Conservation (phyloP, 129 eudicot species). For the Pittosporum tobira region DNA sequence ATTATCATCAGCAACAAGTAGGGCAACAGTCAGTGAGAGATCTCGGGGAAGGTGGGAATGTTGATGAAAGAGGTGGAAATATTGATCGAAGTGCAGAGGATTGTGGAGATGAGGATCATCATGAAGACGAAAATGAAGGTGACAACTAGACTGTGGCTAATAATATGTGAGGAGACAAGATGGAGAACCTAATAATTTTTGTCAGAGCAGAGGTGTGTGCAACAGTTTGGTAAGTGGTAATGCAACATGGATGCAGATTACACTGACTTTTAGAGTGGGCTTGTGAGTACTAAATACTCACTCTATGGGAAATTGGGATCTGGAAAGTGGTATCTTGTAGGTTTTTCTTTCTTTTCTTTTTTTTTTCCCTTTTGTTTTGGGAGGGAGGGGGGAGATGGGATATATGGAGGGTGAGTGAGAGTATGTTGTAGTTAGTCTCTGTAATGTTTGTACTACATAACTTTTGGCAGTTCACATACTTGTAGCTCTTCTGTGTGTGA, state of each 20-base stretch:
- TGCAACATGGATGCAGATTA: neutral
- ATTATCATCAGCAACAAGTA: constrained; percentile 14
- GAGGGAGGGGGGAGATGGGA: too few relatives aligned
- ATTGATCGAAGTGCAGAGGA: constrained; percentile 14
- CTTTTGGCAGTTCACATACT: too few relatives aligned
- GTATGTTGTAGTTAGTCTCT: neutral
- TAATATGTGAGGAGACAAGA: constrained; percentile 18
- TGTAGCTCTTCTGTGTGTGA: too few relatives aligned
- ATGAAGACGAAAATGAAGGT: constrained; percentile 11
- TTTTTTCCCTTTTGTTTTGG: too few relatives aligned
- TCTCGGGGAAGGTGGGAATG: constrained; percentile 13
- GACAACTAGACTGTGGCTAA: constrained; percentile 22
- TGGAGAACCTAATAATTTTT: neutral
- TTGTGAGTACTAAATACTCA: neutral
- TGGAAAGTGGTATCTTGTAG: neutral
- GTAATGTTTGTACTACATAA: too few relatives aligned
- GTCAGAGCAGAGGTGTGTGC: constrained; percentile 12
- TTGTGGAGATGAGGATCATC: constrained; percentile 15
- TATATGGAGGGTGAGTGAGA: too few relatives aligned
- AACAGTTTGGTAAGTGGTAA: neutral
- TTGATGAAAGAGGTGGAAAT: constrained; percentile 13
- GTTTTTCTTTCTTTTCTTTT: too few relatives aligned
- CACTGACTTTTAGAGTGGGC: neutral
- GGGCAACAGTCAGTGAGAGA: constrained; percentile 3
- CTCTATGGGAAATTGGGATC: neutral